Conservation (phyloP, 306 rosid species). For the Glycine latifolia region DNA sequence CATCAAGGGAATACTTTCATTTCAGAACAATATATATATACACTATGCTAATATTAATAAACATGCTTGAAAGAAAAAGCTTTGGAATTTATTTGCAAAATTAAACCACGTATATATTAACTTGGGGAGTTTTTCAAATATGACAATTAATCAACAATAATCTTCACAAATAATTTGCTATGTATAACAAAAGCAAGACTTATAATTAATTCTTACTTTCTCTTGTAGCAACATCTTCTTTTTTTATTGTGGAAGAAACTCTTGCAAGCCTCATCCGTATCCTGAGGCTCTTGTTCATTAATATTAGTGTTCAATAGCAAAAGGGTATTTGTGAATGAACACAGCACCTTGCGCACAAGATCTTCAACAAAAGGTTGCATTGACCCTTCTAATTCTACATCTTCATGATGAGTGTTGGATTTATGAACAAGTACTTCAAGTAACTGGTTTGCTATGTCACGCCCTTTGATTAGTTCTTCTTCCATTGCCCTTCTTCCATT, state of each 20-base stretch:
- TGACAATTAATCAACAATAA: too few relatives aligned
- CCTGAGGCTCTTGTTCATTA: not conserved
- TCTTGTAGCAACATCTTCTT: slow-evolving; percentile 42
- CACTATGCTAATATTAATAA: too few relatives aligned
- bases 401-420: not conserved
- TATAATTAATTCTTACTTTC: slow-evolving; percentile 33
- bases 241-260: not conserved
- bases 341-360: slow-evolving; percentile 36
- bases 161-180: too few relatives aligned
- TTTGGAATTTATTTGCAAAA: too few relatives aligned
- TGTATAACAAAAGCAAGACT: too few relatives aligned
- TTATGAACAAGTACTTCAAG: slow-evolving; percentile 34
- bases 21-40: too few relatives aligned
- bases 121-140: too few relatives aligned
- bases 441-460: slow-evolving; percentile 39
- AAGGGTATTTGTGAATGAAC: slow-evolving; percentile 47
- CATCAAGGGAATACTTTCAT: too few relatives aligned
- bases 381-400: not conserved
- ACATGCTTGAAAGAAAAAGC: too few relatives aligned
- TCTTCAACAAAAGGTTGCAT: slow-evolving; percentile 15
- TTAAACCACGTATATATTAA: too few relatives aligned
- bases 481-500: slow-evolving; percentile 19
- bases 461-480: slow-evolving; percentile 43
- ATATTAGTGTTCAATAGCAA: slow-evolving; percentile 30
- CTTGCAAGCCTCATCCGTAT: not conserved